A percentile compares a stretch with the other conserved stretches of the same genome.
Conservation (phyloP, 352 stramenopile genomes). For the Nothophytophthora sp. region DNA sequence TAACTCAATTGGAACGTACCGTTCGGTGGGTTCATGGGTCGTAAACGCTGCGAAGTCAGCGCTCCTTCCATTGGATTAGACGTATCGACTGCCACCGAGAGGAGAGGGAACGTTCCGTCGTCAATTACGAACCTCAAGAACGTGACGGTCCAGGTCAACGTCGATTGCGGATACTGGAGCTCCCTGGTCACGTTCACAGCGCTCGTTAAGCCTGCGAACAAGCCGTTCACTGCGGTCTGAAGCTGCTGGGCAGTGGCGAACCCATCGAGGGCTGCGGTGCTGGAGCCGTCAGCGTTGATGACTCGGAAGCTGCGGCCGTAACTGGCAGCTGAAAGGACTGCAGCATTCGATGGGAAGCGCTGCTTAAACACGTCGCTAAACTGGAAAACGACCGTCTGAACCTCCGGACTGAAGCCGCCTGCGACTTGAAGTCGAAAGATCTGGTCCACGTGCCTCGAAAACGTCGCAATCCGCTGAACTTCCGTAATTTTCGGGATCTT, state of each 20-base stretch:
- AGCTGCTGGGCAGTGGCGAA: constrained; percentile 51
- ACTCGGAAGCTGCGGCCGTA: constrained; percentile 55
- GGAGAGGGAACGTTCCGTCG: constrained; percentile 33
- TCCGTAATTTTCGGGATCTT: constrained; percentile 52
- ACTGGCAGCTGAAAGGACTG: constrained; percentile 25
- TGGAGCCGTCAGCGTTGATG: constrained; percentile 10
- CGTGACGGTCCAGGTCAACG: constrained; percentile 55
- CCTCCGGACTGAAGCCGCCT: constrained; percentile 46
- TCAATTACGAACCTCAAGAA: constrained; percentile 43
- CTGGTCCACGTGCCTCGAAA: constrained; percentile 60
- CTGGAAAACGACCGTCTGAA: constrained; percentile 46
- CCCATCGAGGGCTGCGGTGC: constrained; percentile 35
- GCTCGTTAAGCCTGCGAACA: constrained; percentile 24
- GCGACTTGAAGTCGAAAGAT: constrained; percentile 39
- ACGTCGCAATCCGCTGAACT: constrained; percentile 67
- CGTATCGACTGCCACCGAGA: constrained; percentile 28
- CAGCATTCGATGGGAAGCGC: constrained; percentile 35
- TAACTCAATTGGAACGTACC: constrained; percentile 48
- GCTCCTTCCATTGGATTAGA: constrained; percentile 57
- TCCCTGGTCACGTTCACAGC: constrained; percentile 34
- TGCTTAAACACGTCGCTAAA: constrained; percentile 58
- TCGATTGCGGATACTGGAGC: constrained; percentile 31
- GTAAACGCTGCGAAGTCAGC: constrained; percentile 15
- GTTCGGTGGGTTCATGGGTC: constrained; percentile 23
- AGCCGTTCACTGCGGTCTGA: constrained; percentile 37